These are phyloP conservation scores for Kandelia obovata DNA, from an alignment of 345 rosid genomes.

Conservation along the genomic window DNA sequence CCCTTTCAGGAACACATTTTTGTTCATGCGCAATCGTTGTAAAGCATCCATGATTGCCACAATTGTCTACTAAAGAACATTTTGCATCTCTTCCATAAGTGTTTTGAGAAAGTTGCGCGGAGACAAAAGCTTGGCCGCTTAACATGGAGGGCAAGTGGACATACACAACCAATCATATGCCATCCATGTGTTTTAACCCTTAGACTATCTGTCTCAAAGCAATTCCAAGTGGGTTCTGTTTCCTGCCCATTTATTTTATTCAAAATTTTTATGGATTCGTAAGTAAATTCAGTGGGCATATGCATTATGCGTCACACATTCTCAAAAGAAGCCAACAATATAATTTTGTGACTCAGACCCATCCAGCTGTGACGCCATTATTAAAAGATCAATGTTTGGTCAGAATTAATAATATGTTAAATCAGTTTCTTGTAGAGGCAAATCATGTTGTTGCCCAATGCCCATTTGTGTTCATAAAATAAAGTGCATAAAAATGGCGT, in stretches of 20 bases:
- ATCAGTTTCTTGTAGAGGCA: too few species aligned
- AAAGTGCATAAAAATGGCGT: too few species aligned
- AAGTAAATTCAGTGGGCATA: not conserved
- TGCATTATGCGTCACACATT: not conserved
- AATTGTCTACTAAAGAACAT: not conserved
- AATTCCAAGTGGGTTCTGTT: constrained; percentile 3
- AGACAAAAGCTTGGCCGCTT: constrained; percentile 17
- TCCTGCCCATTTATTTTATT: not conserved
- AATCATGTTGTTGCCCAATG: too few species aligned
- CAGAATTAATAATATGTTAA: too few species aligned
- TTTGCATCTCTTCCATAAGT: not conserved
- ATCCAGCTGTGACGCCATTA: too few species aligned
- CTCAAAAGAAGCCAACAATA: not conserved
- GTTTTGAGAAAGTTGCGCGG: not conserved
- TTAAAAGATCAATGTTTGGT: too few species aligned
- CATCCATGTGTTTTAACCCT: constrained; percentile 32
- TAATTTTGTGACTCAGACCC: too few species aligned
- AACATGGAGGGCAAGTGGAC: constrained; percentile 30
- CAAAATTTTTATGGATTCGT: not conserved
- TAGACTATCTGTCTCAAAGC: constrained; percentile 25
- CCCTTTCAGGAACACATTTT: too few species aligned
- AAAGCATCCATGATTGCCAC: not conserved
- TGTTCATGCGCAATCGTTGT: too few species aligned
- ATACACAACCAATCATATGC: constrained; percentile 12
- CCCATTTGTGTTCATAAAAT: too few species aligned